These are phyloP conservation scores for Cladochytrium tenue DNA, from an alignment of 371 early-diverging fungal species.

Conservation along the genomic window DNA sequence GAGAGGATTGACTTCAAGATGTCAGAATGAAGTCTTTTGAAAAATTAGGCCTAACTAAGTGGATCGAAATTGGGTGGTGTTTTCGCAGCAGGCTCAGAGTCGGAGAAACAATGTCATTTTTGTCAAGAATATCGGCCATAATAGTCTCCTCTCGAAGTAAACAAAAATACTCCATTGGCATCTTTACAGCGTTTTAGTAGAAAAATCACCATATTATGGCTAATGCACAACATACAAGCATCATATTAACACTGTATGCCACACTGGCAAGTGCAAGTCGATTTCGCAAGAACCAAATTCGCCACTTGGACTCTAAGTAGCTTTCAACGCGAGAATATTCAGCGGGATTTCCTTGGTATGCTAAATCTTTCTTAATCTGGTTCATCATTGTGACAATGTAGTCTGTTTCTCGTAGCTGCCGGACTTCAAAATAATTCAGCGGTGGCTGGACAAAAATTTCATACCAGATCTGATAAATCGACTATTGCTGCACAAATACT, in stretches of 20 bases:
- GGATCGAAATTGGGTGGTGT: too few relatives aligned
- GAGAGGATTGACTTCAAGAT: too few relatives aligned
- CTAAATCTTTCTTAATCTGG: conserved; percentile 51
- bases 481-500: conserved; percentile 46
- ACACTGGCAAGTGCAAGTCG: conserved; percentile 30
- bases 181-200: too few relatives aligned
- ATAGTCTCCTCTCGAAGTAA: too few relatives aligned
- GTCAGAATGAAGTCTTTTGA: too few relatives aligned
- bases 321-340: conserved; percentile 39
- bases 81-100: too few relatives aligned
- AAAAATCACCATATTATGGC: too few relatives aligned
- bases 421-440: conserved; percentile 18
- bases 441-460: not conserved
- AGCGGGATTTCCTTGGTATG: conserved; percentile 40
- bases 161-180: too few relatives aligned
- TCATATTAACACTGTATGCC: conserved; percentile 34
- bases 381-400: conserved; percentile 46
- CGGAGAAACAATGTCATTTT: too few relatives aligned
- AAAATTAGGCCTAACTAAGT: too few relatives aligned
- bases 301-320: conserved; percentile 40
- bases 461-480: conserved; percentile 42
- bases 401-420: conserved; percentile 52
- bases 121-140: too few relatives aligned
- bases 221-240: conserved; percentile 23
- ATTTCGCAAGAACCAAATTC: conserved; percentile 43